Conservation (phyloP, 1,284 basidiomycete species). For the Crucibulum cyathiforme region DNA sequence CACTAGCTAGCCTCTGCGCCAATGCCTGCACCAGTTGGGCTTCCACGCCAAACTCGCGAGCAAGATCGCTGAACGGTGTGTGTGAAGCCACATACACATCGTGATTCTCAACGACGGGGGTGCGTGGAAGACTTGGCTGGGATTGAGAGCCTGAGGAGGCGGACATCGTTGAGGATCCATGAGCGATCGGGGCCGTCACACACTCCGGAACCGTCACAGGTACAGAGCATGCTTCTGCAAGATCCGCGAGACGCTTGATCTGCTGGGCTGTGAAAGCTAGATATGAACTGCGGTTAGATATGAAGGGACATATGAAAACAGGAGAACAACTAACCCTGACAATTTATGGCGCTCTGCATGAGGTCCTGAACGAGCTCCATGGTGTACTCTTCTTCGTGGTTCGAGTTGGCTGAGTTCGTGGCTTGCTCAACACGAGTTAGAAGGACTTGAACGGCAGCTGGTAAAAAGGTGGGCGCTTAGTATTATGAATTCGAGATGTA, state of each 20-base stretch:
- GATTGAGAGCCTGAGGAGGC: background rate
- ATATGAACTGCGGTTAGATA: slow-evolving; percentile 3
- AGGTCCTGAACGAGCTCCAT: slow-evolving; percentile 54
- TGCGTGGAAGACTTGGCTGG: background rate
- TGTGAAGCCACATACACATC: slow-evolving; percentile 6
- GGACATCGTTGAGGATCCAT: no score
- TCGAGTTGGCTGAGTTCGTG: slow-evolving; percentile 10
- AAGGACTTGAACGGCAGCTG: slow-evolving; percentile 46
- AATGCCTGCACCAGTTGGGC: slow-evolving; percentile 72
- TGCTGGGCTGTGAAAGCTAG: slow-evolving; percentile 59
- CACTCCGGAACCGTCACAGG: background rate
- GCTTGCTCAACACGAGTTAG: slow-evolving; percentile 38
- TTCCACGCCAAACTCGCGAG: slow-evolving; percentile 75
- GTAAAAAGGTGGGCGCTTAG: slow-evolving; percentile 4
- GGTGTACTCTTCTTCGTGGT: slow-evolving; percentile 38
- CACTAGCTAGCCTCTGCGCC: slow-evolving; percentile 58
- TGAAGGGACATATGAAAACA: background rate
- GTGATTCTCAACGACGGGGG: background rate
- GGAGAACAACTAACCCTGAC: slow-evolving; percentile 52
- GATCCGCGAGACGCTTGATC: slow-evolving; percentile 10
- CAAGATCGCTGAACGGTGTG: slow-evolving; percentile 55
- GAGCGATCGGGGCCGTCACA: no score
- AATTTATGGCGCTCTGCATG: slow-evolving; percentile 56
- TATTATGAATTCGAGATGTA: background rate
- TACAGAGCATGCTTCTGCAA: slow-evolving; percentile 8